A percentile compares a stretch with the other conserved stretches of the same genome.
Conservation (phyloP, 1,284 basidiomycete species). For the Pterulicium gracile region DNA sequence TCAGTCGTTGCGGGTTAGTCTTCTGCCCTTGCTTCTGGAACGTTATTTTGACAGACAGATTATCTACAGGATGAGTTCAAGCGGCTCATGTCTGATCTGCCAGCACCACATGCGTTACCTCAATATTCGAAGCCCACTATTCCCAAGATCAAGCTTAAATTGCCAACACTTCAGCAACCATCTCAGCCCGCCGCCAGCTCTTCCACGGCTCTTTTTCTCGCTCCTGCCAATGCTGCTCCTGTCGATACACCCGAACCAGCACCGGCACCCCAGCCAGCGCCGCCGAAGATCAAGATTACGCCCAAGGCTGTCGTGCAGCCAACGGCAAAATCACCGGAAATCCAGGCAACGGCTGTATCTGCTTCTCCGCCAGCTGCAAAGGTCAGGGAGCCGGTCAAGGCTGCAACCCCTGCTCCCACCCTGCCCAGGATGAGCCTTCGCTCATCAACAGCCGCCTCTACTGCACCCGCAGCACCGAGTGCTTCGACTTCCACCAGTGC, state of each 20-base stretch:
- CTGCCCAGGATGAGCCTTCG: conserved; percentile 5
- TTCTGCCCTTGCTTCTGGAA: conserved; percentile 1
- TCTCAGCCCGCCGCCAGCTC: conserved; percentile 11
- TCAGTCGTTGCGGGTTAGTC: conserved; percentile 44
- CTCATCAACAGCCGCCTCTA: conserved; percentile 3
- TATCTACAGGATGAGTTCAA: conserved; percentile 52
- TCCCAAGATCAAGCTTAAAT: conserved; percentile 59
- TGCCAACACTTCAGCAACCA: conserved; percentile 28
- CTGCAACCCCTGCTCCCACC: conserved; percentile 11
- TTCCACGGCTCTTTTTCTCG: conserved; percentile 9
- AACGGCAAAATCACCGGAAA: conserved; percentile 12
- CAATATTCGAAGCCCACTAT: conserved; percentile 44
- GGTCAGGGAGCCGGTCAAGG: conserved; percentile 8
- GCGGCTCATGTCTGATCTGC: conserved; percentile 65
- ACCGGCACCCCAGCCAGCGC: too few species aligned
- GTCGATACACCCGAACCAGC: conserved; percentile 13
- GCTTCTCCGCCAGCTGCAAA: conserved; percentile 10
- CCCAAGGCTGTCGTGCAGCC: too few species aligned
- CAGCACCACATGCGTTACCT: conserved; percentile 47
- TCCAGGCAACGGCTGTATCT: conserved; percentile 14
- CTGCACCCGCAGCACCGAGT: conserved; percentile 7
- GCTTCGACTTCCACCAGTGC: conserved; percentile 10
- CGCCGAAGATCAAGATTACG: too few species aligned
- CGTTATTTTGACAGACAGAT: too few species aligned
- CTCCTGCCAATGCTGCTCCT: conserved; percentile 14